A percentile compares a stretch with the other conserved stretches of the same genome.
Evolutionary conservation across 306 rosid genomes (phyloP).

Genomic region (Potentilla sterilis): DNA sequence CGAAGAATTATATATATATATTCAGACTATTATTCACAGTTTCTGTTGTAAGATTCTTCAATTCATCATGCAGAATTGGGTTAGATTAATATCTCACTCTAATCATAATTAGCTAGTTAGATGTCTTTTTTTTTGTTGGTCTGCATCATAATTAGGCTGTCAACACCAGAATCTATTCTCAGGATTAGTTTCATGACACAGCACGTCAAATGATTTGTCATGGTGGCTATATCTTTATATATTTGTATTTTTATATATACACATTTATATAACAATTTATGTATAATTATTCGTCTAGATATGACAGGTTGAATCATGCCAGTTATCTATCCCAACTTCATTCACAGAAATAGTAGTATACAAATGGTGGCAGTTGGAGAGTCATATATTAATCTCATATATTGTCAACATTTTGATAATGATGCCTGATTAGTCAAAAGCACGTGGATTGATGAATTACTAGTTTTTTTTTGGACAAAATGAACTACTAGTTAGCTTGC

Average conservation of each 20-base stretch:
- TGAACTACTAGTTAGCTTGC: no score
- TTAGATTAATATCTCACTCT: not conserved
- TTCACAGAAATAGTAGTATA: not conserved
- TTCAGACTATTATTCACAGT: not conserved
- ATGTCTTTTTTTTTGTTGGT: not conserved
- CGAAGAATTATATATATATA: not conserved
- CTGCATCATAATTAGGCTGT: not conserved
- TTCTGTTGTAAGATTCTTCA: not conserved
- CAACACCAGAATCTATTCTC: not conserved
- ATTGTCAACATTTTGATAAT: not conserved
- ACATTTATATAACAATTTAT: no score
- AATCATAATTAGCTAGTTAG: not conserved
- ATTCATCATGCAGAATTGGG: not conserved
- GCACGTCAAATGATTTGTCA: slow-evolving; percentile 14
- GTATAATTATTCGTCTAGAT: not conserved
- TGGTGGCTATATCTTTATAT: not conserved
- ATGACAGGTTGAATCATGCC: not conserved
- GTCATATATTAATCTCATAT: not conserved
- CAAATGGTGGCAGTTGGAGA: not conserved
- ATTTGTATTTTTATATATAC: no score
- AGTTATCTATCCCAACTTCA: not conserved
- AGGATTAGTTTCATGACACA: not conserved
- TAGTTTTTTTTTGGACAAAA: no score
- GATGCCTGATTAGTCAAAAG: not conserved
- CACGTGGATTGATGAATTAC: not conserved